Percentiles rank a stretch among this genome's conserved stretches.
These are phyloP conservation scores for Termitomyces sp. DNA, from an alignment of 768 basidiomycete genomes.

Conservation along the genomic window DNA sequence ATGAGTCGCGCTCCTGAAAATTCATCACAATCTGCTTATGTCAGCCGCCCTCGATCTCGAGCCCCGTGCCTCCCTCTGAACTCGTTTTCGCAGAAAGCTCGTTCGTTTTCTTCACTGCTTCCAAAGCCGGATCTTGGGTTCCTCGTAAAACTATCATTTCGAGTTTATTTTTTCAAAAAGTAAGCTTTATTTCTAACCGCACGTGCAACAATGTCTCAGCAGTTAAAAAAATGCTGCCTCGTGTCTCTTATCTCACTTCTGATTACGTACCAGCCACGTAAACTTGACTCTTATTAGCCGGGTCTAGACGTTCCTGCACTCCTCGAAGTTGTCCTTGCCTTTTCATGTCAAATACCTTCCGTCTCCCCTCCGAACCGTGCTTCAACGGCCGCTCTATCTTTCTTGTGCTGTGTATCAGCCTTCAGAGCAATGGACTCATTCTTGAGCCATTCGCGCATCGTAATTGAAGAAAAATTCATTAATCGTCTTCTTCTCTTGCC, in stretches of 20 bases:
- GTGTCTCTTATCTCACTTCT: not conserved
- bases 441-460: too few species aligned
- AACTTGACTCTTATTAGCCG: not conserved
- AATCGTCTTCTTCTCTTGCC: too few species aligned
- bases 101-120: not conserved
- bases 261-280: not conserved
- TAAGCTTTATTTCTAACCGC: not conserved
- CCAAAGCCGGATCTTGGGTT: not conserved
- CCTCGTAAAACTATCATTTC: not conserved
- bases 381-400: too few species aligned
- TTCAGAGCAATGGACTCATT: too few species aligned
- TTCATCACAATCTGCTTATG: not conserved
- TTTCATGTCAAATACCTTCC: too few species aligned
- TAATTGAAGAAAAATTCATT: too few species aligned
- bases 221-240: not conserved
- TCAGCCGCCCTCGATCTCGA: not conserved
- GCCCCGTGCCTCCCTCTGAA: not conserved
- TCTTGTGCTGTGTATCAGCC: too few species aligned
- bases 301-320: not conserved
- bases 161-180: not conserved
- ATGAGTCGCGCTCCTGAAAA: not conserved
- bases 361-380: too few species aligned
- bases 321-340: not conserved
- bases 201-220: not conserved
- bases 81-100: too few species aligned